Evolutionary conservation across 2,329 filamentous ascomycete species (phyloP), one percentile per base, ranked within the genome.

Genomic region (Polytolypa hystricis): DNA sequence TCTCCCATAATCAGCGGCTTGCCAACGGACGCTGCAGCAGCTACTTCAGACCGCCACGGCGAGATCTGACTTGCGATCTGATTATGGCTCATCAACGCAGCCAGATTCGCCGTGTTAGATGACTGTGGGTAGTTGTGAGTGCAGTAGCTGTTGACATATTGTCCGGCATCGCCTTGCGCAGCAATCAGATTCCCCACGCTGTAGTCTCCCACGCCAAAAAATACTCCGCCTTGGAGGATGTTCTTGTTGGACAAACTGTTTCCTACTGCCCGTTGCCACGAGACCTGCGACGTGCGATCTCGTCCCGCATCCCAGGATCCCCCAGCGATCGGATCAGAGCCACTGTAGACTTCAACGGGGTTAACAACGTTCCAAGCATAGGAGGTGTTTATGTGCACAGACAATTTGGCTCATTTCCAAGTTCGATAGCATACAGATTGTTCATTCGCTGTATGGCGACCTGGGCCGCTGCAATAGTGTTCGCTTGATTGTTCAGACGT

Each of bases 391-490:
- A 14, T 16, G 12, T 7, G 28, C 14, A 41, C 64, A 44, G 46
- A 71, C 69, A 72, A 42, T 74, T 67, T 3, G 72, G 71, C 38
- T 75, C 71, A 44, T 75, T 75, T 2, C 71, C 71, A 1, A 75
- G 55, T 46, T 76, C 71, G 21, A 75, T 69, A 2, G 71, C 67
- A 12, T 66, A 54, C 8, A 75, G 48, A 41, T 72, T 74, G 4
- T 42, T 44, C 45, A 74, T 67, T n/a, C 56, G 47, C 2, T 44
- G 45, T 7, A 65, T 58, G 1, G 65, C 70, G 0, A 60, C 47
- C 29, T 58, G 60, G 2, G 71, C 70, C 0, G 71, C 72, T 0
- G 60, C 58, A 21, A 74, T 67, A 0, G 70, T 74, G 43, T 75
- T 75, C n/a, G 55, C 47, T 12, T 72, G 55, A 30, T 73, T 59